These are phyloP conservation scores for Penicillium crustosum DNA, from an alignment of 2,329 filamentous ascomycete genomes.

Conservation along the genomic window DNA sequence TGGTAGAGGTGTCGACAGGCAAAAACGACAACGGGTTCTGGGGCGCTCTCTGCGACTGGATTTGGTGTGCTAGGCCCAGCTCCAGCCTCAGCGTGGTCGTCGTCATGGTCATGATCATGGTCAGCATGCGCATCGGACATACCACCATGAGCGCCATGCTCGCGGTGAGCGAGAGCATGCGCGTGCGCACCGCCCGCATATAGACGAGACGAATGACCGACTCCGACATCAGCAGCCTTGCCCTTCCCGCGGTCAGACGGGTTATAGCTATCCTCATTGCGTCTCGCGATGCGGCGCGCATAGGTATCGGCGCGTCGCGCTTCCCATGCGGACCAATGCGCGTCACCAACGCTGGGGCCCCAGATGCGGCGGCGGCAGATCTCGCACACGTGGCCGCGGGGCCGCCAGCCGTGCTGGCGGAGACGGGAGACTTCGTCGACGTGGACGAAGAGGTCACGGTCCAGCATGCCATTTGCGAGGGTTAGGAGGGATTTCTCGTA, in stretches of 20 bases:
- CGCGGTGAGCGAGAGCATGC: no score
- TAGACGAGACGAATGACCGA: slow-evolving; percentile 18
- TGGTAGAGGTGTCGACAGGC: slow-evolving; percentile 53
- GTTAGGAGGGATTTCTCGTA: slow-evolving; percentile 89
- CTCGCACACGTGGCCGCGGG: slow-evolving; percentile 82
- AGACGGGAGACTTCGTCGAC: slow-evolving; percentile 73
- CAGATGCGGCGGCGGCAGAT: slow-evolving; percentile 78
- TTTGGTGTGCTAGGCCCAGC: not conserved
- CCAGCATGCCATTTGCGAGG: slow-evolving; percentile 81
- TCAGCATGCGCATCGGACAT: not conserved
- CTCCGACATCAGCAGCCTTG: slow-evolving; percentile 36
- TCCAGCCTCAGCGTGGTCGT: not conserved
- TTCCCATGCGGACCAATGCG: slow-evolving; percentile 82
- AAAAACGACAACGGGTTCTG: slow-evolving; percentile 45
- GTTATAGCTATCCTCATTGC: slow-evolving; percentile 31
- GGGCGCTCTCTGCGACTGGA: not conserved
- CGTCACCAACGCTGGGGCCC: slow-evolving; percentile 78
- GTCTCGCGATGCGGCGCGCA: slow-evolving; percentile 32
- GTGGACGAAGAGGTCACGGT: slow-evolving; percentile 82
- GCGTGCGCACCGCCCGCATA: slow-evolving; percentile 14
- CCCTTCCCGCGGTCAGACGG: slow-evolving; percentile 39
- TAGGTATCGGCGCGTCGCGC: slow-evolving; percentile 47
- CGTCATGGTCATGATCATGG: slow-evolving; percentile 1
- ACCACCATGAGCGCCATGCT: not conserved
- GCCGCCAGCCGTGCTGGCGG: slow-evolving; percentile 84